Conservation (phyloP, 169 alveolate species). For the Cryptosporidium parvum region DNA sequence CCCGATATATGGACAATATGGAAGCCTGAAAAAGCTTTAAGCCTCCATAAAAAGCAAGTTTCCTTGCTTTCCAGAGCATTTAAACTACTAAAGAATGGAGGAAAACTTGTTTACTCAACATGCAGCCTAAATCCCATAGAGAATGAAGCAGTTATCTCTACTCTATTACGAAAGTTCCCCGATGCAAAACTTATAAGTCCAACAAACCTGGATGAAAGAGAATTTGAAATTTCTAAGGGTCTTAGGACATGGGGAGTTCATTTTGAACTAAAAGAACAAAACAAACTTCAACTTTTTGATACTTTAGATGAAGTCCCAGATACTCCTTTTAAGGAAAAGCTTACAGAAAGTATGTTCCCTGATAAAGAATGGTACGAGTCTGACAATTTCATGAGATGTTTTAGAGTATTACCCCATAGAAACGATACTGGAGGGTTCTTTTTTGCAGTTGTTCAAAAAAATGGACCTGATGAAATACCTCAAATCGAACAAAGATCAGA, state of each 20-base stretch:
- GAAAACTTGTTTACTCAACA: slow-evolving; percentile 92
- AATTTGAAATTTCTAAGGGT: slow-evolving; percentile 82
- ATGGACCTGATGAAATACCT: neutral
- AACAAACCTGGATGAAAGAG: slow-evolving; percentile 81
- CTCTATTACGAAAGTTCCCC: slow-evolving; percentile 82
- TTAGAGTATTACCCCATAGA: slow-evolving; percentile 94
- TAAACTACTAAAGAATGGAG: slow-evolving; percentile 86
- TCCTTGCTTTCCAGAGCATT: slow-evolving; percentile 91
- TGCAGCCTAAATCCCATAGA: slow-evolving; percentile 97
- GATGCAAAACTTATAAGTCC: slow-evolving; percentile 86
- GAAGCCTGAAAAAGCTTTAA: slow-evolving; percentile 92
- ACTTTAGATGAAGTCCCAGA: slow-evolving; percentile 79
- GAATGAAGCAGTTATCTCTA: slow-evolving; percentile 93
- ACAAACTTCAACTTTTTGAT: slow-evolving; percentile 77
- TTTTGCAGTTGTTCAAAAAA: slow-evolving; percentile 86
- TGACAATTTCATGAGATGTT: slow-evolving; percentile 83
- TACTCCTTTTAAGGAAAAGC: slow-evolving; percentile 78
- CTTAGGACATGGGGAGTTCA: slow-evolving; percentile 83
- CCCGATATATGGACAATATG: slow-evolving; percentile 94
- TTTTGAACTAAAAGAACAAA: slow-evolving; percentile 71
- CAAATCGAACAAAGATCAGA: neutral
- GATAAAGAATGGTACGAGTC: slow-evolving; percentile 79
- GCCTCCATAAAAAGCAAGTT: slow-evolving; percentile 90
- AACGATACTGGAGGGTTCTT: slow-evolving; percentile 96
- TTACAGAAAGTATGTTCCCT: slow-evolving; percentile 78